A percentile compares a stretch with the other conserved stretches of the same genome.
Conservation (phyloP, 2,329 filamentous ascomycete species). For the Claviceps arundinis region DNA sequence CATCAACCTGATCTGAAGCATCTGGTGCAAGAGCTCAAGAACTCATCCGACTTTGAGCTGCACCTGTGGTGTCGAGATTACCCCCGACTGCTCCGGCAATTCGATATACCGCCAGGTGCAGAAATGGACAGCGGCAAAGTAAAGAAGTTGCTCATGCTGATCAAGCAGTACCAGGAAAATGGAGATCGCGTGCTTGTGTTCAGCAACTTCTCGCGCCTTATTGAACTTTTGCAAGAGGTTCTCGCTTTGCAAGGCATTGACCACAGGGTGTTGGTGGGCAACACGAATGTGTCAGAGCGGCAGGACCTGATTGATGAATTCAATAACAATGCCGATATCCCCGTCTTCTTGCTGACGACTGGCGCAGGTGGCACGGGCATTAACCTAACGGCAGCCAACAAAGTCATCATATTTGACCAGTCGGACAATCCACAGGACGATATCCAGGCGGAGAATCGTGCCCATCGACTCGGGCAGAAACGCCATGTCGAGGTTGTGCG, state of each 20-base stretch:
- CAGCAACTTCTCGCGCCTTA: slow-evolving; percentile 81
- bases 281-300: slow-evolving; percentile 66
- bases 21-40: slow-evolving; percentile 41
- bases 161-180: slow-evolving; percentile 59
- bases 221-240: slow-evolving; percentile 80
- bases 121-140: slow-evolving; percentile 69
- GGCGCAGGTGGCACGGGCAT: slow-evolving; percentile 94
- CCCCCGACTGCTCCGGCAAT: slow-evolving; percentile 32
- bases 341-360: slow-evolving; percentile 85
- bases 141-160: slow-evolving; percentile 60
- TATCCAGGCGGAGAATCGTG: slow-evolving; percentile 94
- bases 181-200: slow-evolving; percentile 86
- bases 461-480: slow-evolving; percentile 86
- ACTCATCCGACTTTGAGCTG: slow-evolving; percentile 51
- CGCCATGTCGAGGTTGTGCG: slow-evolving; percentile 82
- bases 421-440: slow-evolving; percentile 98
- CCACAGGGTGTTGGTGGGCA: slow-evolving; percentile 79
- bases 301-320: slow-evolving; percentile 85
- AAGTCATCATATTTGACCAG: slow-evolving; percentile 93
- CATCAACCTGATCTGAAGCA: slow-evolving; percentile 38
- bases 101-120: slow-evolving; percentile 38
- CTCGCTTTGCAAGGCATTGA: slow-evolving; percentile 58
- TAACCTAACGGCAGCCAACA: slow-evolving; percentile 90
- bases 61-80: slow-evolving; percentile 53
- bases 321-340: slow-evolving; percentile 60